phyloP scores from a whole-genome alignment of 495 filamentous ascomycete genomes.

The Sphaerosporella brunnea region DNA sequence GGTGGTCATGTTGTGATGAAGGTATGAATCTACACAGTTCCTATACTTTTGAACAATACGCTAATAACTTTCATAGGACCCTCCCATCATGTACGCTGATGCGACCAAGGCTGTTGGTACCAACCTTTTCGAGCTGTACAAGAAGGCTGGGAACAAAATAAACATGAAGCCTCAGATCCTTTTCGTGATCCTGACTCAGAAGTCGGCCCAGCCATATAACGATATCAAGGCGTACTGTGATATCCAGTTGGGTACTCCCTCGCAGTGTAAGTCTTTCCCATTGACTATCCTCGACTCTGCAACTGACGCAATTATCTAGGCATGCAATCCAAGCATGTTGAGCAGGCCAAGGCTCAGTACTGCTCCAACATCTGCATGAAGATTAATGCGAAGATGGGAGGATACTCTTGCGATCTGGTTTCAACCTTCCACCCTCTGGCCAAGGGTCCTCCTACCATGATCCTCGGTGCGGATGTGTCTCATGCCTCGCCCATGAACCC shows the following conservation, averaged over 20 bases:
- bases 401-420: conserved; percentile 38
- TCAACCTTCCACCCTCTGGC: conserved; percentile 21
- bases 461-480: conserved; percentile 80
- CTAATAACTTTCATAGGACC: conserved; percentile 10
- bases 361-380: conserved; percentile 84
- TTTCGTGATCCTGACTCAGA: conserved; percentile 53
- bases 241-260: conserved; percentile 56
- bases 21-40: conserved; percentile 26
- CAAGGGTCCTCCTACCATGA: conserved; percentile 37
- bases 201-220: conserved; percentile 47
- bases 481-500: conserved; percentile 51
- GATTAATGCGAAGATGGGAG: conserved; percentile 89
- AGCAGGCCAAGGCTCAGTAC: conserved; percentile 51
- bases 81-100: conserved; percentile 25
- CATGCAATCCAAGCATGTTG: conserved; percentile 44
- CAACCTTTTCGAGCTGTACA: conserved; percentile 38
- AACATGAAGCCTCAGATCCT: conserved; percentile 42
- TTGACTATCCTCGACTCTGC: not conserved
- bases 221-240: conserved; percentile 71
- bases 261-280: conserved; percentile 36
- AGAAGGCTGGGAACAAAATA: conserved; percentile 32
- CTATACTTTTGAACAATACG: not conserved
- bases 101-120: conserved; percentile 29
- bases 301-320: conserved; percentile 17
- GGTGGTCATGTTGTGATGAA: conserved; percentile 43